Evolutionary conservation across 805 yeast species (phyloP).

Genomic region (Saccharomyces mikatae): DNA sequence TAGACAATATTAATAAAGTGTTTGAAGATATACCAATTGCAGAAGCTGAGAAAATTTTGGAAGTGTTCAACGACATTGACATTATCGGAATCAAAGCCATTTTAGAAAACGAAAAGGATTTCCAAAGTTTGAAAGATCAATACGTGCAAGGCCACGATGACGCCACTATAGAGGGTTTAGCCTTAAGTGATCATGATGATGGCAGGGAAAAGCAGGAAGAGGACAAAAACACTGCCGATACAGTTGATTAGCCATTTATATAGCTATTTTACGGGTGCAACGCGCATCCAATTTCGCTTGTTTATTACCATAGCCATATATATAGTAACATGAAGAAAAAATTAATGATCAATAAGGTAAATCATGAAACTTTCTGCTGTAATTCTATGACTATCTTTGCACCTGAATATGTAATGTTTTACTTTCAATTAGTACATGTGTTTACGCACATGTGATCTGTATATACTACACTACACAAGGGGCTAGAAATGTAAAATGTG

Average conservation of each 20-base stretch:
- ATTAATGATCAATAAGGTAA: background rate
- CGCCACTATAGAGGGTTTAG: background rate
- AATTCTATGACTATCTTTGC: background rate
- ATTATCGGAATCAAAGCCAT: slow-evolving; percentile 76
- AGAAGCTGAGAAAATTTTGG: slow-evolving; percentile 74
- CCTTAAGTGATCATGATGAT: background rate
- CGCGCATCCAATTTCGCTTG: background rate
- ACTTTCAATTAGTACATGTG: background rate
- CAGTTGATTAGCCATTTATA: background rate
- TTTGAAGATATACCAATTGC: slow-evolving; percentile 64
- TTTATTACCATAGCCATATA: background rate
- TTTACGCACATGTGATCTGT: background rate
- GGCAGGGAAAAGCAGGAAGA: background rate
- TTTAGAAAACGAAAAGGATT: slow-evolving; percentile 65
- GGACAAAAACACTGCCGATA: background rate
- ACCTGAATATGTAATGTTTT: background rate
- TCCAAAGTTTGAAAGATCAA: slow-evolving; percentile 45
- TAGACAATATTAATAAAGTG: slow-evolving; percentile 77
- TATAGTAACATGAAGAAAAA: background rate
- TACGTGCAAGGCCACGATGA: slow-evolving; percentile 22
- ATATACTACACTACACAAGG: background rate
- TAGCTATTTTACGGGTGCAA: background rate
- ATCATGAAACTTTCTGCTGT: background rate
- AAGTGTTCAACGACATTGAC: slow-evolving; percentile 67
- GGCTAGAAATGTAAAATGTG: background rate